Percentiles rank a stretch among this genome's conserved stretches.
phyloP scores from a whole-genome alignment of 2,329 filamentous ascomycete species.

The Penicillium oxalicum region DNA sequence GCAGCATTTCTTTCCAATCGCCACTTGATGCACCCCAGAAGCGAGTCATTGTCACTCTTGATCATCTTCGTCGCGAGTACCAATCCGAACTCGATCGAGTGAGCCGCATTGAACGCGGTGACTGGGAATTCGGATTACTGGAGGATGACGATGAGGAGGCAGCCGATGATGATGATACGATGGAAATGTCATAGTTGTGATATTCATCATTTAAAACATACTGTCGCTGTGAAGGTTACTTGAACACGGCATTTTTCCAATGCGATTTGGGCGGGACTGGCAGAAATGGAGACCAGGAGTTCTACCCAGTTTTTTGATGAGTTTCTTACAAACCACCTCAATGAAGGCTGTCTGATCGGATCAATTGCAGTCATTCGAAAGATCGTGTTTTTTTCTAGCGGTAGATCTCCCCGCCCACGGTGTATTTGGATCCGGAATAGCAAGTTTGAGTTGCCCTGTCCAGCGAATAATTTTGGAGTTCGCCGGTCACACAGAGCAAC shows the following conservation, averaged over 20 bases:
- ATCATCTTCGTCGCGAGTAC: conserved; percentile 82
- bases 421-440: too few relatives aligned
- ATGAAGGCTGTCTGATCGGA: too few relatives aligned
- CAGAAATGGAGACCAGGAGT: too few relatives aligned
- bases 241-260: not conserved
- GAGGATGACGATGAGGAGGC: conserved; percentile 19
- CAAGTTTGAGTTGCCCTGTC: too few relatives aligned
- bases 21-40: conserved; percentile 40
- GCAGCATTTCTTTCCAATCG: conserved; percentile 10
- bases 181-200: conserved; percentile 25
- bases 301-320: too few relatives aligned
- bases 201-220: not conserved
- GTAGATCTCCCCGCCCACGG: too few relatives aligned
- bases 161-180: conserved; percentile 33
- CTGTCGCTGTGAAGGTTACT: not conserved
- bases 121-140: conserved; percentile 66
- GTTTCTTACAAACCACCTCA: too few relatives aligned
- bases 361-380: too few relatives aligned
- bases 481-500: too few relatives aligned
- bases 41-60: conserved; percentile 75
- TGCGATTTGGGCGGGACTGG: conserved; percentile 5
- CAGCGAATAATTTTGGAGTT: too few relatives aligned
- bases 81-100: conserved; percentile 84
- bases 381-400: too few relatives aligned
- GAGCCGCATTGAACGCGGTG: conserved; percentile 78